Evolutionary conservation across 2,329 filamentous ascomycete genomes (phyloP).

Genomic region (Aspergillus hortae): DNA sequence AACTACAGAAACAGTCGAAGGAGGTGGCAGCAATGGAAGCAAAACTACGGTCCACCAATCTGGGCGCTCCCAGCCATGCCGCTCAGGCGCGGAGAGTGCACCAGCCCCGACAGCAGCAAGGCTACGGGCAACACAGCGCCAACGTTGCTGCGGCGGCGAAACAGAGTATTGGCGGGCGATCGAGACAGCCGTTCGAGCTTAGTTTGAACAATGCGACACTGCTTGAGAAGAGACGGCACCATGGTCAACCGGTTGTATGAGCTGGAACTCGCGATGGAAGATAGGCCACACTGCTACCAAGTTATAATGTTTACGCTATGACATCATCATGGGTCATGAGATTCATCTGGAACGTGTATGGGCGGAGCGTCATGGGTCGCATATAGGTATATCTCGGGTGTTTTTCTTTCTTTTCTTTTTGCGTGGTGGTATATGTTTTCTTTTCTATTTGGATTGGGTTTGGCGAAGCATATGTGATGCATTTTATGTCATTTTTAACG

Average conservation of each 20-base stretch:
- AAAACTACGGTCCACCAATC: conserved; percentile 78
- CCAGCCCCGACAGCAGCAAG: conserved; percentile 52
- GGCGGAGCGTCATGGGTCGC: conserved; percentile 4
- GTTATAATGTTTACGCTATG: conserved; percentile 4
- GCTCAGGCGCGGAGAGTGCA: conserved; percentile 59
- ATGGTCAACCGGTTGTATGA: conserved; percentile 28
- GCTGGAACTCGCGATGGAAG: neutral
- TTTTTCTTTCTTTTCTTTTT: conserved; percentile 1
- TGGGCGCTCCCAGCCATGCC: conserved; percentile 60
- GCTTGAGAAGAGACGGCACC: conserved; percentile 61
- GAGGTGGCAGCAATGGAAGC: conserved; percentile 76
- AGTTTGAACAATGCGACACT: conserved; percentile 88
- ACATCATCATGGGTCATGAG: conserved; percentile 5
- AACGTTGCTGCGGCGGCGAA: conserved; percentile 79
- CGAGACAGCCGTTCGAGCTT: conserved; percentile 84
- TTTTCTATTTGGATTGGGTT: conserved; percentile 15
- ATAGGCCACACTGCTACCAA: neutral
- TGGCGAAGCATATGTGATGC: conserved; percentile 19
- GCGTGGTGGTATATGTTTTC: conserved; percentile 1
- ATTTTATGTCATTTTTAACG: conserved; percentile 8
- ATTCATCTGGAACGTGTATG: conserved; percentile 5
- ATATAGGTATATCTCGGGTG: conserved; percentile 5
- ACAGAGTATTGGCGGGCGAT: conserved; percentile 69
- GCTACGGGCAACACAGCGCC: conserved; percentile 86
- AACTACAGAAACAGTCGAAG: conserved; percentile 62